These are phyloP conservation scores for Chlorella ohadii DNA, from an alignment of 139 green algal species.

Conservation along the genomic window DNA sequence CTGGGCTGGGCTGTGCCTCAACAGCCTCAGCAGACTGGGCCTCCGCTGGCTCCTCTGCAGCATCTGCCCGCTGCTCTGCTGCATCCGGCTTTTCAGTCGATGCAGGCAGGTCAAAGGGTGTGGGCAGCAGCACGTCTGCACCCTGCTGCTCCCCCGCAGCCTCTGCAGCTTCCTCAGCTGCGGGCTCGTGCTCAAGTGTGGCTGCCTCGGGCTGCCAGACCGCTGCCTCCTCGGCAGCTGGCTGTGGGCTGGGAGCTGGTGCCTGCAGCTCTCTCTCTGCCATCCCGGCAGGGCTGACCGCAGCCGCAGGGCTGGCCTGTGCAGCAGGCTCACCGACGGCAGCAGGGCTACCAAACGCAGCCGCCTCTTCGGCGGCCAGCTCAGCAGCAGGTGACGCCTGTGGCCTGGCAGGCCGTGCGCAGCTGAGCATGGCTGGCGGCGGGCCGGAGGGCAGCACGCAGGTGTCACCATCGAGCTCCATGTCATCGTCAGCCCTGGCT, in stretches of 20 bases:
- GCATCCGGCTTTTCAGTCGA: too few relatives aligned
- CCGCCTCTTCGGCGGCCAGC: neutral
- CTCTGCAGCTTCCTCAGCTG: neutral
- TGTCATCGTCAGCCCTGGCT: neutral
- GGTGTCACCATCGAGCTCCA: conserved; percentile 6
- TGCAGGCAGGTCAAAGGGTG: conserved; percentile 25
- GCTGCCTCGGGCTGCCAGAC: neutral
- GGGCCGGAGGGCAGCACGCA: neutral
- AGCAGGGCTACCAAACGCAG: neutral
- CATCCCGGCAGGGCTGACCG: too few relatives aligned
- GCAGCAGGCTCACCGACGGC: neutral
- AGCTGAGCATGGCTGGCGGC: too few relatives aligned
- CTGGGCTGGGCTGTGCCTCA: neutral
- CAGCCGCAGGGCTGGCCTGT: neutral
- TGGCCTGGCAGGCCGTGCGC: neutral
- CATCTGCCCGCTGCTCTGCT: neutral
- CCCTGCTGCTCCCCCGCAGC: neutral
- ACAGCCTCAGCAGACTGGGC: neutral
- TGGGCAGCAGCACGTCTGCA: neutral
- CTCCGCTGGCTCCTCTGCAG: neutral
- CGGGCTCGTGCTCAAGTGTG: neutral
- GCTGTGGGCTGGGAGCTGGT: too few relatives aligned
- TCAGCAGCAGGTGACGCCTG: neutral
- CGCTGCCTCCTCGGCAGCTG: neutral
- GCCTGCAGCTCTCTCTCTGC: too few relatives aligned